These are phyloP conservation scores for Calvatia gigantea DNA, from an alignment of 768 basidiomycete species.

Conservation along the genomic window DNA sequence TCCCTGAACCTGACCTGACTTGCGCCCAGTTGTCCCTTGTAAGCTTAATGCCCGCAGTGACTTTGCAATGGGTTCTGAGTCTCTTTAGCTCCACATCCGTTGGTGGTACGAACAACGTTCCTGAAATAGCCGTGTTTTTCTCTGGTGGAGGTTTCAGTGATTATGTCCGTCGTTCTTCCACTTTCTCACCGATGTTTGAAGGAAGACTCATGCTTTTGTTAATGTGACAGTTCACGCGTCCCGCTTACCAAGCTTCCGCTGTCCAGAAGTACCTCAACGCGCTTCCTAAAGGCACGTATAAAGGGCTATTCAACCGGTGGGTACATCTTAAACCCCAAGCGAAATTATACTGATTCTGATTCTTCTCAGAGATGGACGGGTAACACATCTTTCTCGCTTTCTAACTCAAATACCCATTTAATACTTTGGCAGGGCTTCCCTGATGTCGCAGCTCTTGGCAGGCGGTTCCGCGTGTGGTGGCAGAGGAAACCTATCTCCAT, in stretches of 20 bases:
- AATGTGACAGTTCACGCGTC: slow-evolving; percentile 44
- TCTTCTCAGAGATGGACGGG: slow-evolving; percentile 45
- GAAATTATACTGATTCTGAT: neutral
- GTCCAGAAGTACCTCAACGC: slow-evolving; percentile 41
- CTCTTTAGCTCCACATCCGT: slow-evolving; percentile 63
- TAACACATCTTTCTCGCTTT: slow-evolving; percentile 17
- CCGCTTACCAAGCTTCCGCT: slow-evolving; percentile 46
- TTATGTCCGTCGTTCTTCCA: slow-evolving; percentile 38
- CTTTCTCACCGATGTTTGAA: neutral
- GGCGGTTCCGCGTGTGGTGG: slow-evolving; percentile 45
- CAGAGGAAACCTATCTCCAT: slow-evolving; percentile 34
- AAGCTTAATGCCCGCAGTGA: slow-evolving; percentile 14
- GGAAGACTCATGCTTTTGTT: neutral
- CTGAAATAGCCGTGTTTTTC: slow-evolving; percentile 59
- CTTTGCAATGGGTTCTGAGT: neutral
- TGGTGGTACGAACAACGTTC: slow-evolving; percentile 58
- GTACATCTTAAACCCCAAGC: slow-evolving; percentile 16
- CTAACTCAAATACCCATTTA: neutral
- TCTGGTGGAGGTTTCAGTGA: slow-evolving; percentile 77
- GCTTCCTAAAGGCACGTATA: slow-evolving; percentile 45
- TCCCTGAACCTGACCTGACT: neutral
- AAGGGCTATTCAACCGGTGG: slow-evolving; percentile 59
- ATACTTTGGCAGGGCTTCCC: slow-evolving; percentile 44
- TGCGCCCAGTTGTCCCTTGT: slow-evolving; percentile 46
- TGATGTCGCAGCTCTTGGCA: slow-evolving; percentile 62